Conservation (phyloP, 129 eudicot genomes). For the Escallonia herrerae region DNA sequence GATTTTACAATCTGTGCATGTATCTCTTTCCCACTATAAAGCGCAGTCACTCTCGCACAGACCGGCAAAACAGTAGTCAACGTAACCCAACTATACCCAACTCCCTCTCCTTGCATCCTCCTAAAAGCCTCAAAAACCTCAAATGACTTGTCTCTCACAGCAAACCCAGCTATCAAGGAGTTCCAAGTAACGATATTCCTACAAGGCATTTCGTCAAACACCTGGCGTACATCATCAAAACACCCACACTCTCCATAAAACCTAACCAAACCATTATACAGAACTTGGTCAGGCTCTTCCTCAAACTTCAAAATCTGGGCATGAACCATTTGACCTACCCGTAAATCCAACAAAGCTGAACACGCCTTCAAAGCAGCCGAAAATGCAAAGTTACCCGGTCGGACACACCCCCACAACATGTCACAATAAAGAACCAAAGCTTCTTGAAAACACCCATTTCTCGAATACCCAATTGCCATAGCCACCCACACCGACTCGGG, state of each 20-base stretch:
- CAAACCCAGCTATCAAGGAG: constrained; percentile 22
- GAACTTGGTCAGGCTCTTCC: constrained; percentile 34
- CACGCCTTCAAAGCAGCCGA: constrained; percentile 36
- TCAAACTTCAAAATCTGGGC: constrained; percentile 34
- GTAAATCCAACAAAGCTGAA: constrained; percentile 11
- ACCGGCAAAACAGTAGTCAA: constrained; percentile 23
- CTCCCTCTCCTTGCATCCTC: constrained; percentile 29
- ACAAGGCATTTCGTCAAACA: constrained; percentile 43
- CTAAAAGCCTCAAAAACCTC: constrained; percentile 30
- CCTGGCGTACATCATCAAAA: constrained; percentile 23
- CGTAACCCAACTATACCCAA: constrained; percentile 36
- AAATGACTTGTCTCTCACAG: constrained; percentile 15
- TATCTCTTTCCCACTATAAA: constrained; percentile 34
- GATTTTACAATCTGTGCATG: constrained; percentile 43
- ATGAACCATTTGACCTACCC: constrained; percentile 28
- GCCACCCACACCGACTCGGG: constrained; percentile 37
- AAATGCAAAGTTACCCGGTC: constrained; percentile 33
- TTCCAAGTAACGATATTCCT: constrained; percentile 32
- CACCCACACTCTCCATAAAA: constrained; percentile 31
- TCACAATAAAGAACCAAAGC: constrained; percentile 27
- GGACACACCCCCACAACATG: constrained; percentile 21
- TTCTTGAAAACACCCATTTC: constrained; percentile 26
- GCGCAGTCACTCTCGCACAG: constrained; percentile 19
- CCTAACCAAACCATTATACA: constrained; percentile 32
- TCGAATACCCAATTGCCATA: constrained; percentile 37